Evolutionary conservation across 345 rosid genomes (phyloP).

Genomic region (Populus alba): DNA sequence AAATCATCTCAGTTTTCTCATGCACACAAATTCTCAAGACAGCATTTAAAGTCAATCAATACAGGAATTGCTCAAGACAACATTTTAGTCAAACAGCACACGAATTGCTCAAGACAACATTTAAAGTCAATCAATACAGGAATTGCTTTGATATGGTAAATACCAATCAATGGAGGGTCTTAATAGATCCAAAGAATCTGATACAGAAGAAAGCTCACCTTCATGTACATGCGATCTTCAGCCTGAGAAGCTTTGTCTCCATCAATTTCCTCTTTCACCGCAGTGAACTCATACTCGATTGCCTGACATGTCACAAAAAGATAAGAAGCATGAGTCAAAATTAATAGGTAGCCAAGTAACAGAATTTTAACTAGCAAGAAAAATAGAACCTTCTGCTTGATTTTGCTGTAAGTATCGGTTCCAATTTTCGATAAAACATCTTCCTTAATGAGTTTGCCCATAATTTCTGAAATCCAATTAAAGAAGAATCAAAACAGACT

Average conservation of each 20-base stretch:
- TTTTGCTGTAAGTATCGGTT: constrained; percentile 55
- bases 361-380: background rate
- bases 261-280: constrained; percentile 75
- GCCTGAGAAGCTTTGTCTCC: constrained; percentile 45
- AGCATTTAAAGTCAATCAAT: background rate
- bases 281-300: constrained; percentile 48
- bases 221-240: constrained; percentile 68
- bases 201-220: constrained; percentile 41
- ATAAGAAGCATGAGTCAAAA: constrained; percentile 3
- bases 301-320: constrained; percentile 29
- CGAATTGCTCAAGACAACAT: background rate
- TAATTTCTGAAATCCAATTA: constrained; percentile 58
- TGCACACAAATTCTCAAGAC: background rate
- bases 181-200: background rate
- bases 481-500: constrained; percentile 2
- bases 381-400: constrained; percentile 54
- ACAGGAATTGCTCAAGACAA: background rate
- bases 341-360: background rate
- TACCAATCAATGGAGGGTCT: background rate
- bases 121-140: background rate
- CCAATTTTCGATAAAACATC: constrained; percentile 59
- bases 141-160: constrained; percentile 4
- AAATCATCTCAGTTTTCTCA: background rate
- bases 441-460: constrained; percentile 73
- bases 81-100: background rate